Conservation (phyloP, 768 basidiomycete genomes). For the Arthromyces matolae region DNA sequence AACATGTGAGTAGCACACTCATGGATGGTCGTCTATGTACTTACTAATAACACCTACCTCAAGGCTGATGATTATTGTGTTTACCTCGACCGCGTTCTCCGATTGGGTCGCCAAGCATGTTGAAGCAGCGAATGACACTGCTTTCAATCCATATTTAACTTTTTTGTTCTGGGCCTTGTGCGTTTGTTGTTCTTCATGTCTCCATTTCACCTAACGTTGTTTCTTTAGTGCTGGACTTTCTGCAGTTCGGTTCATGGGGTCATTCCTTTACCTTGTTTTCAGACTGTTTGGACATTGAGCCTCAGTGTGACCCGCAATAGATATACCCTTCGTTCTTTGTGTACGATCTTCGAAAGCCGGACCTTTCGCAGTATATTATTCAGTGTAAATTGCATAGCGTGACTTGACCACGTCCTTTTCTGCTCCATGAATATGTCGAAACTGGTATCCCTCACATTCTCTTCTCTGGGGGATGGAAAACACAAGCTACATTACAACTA, state of each 20-base stretch:
- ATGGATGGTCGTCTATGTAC: too few species aligned
- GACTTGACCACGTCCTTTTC: too few species aligned
- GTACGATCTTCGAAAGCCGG: background rate
- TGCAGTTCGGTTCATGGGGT: slow-evolving; percentile 77
- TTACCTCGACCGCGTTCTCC: slow-evolving; percentile 74
- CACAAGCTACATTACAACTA: too few species aligned
- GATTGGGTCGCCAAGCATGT: slow-evolving; percentile 67
- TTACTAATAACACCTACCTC: background rate
- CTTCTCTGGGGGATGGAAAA: too few species aligned
- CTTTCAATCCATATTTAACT: slow-evolving; percentile 86
- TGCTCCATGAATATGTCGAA: too few species aligned
- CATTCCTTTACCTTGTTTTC: slow-evolving; percentile 73
- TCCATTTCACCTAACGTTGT: background rate
- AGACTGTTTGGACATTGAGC: slow-evolving; percentile 60
- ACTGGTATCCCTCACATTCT: too few species aligned
- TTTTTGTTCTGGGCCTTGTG: slow-evolving; percentile 60
- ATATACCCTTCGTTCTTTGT: slow-evolving; percentile 5
- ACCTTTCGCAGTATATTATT: background rate
- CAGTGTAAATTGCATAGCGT: background rate
- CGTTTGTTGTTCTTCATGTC: slow-evolving; percentile 13
- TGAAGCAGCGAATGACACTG: slow-evolving; percentile 40
- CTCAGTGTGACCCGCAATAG: background rate
- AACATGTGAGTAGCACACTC: slow-evolving; percentile 60
- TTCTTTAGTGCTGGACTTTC: slow-evolving; percentile 67
- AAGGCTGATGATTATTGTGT: slow-evolving; percentile 68